Base-by-base conservation (phyloP, 257 asterid species). In the Salvia hispanica region DNA sequence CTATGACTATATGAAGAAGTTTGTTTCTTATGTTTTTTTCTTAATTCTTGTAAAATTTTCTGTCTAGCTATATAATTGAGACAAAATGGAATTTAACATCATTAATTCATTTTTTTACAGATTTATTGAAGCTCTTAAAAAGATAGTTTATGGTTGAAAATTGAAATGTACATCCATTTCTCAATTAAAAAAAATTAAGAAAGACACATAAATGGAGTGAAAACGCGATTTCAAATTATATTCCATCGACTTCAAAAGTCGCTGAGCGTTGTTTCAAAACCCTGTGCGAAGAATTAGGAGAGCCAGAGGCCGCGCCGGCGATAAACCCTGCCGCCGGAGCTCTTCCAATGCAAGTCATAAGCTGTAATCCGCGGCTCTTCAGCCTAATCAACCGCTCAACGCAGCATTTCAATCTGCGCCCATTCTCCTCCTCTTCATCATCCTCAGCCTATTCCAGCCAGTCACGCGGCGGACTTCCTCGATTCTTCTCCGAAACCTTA, bases 381-480 rank as follows among this genome's bases (percentile, higher is more conserved):
- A 67, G 46, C 50, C 42, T 62, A 21, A 56, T 69, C 10, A 79
- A 40, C 47, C 67, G 83, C 62, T 62, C 85, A 16, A 45, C 70
- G 6, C 15, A 55, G 40, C 76, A 64, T 70, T 77, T 74, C 44
- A 70, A 40, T 55, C 39, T 72, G 33, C 92, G 87, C 16, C 55
- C 87, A 34, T 84, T 81, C 71, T 86, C 96, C 13, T 59, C 82
- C 9, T 80, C 89, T 14, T 18, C 21, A 18, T 82, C 89, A 0
- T 59, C 80, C 13, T 68, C 91, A 0, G 79, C 77, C 45, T 69
- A 79, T 65, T 77, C 92, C 76, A 86, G 74, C 82, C 99, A 86
- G 75, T 88, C 99, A 47, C 96, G 97, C 44, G 97, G 97, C 12
- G 88, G 97, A 62, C 91, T 88, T 64, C 96, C 97, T 60, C 97